A percentile compares a stretch with the other conserved stretches of the same genome.
Conservation (phyloP, 1,139 yeast genomes). For the Pichia sp. region DNA sequence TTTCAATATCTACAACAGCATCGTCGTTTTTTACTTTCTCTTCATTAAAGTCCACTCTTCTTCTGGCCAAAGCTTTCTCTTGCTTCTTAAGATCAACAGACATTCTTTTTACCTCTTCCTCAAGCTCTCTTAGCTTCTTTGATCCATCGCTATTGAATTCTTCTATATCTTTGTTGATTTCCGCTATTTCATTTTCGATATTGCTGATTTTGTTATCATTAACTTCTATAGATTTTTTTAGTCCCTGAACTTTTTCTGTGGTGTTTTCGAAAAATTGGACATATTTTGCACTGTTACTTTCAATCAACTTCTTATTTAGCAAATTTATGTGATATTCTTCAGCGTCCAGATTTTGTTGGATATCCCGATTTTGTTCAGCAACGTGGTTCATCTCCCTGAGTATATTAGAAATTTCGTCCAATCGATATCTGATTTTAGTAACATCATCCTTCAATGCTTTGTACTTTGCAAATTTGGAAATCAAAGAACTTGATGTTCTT, state of each 20-base stretch:
- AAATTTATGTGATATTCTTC: slow-evolving; percentile 65
- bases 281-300: slow-evolving; percentile 51
- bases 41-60: slow-evolving; percentile 56
- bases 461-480: slow-evolving; percentile 65
- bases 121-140: slow-evolving; percentile 67
- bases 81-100: slow-evolving; percentile 38
- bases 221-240: slow-evolving; percentile 34
- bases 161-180: slow-evolving; percentile 69
- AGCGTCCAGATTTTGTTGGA: slow-evolving; percentile 64
- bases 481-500: slow-evolving; percentile 51
- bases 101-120: slow-evolving; percentile 47
- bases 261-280: slow-evolving; percentile 48
- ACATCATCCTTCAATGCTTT: slow-evolving; percentile 48
- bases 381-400: slow-evolving; percentile 45
- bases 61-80: slow-evolving; percentile 42
- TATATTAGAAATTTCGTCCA: slow-evolving; percentile 40
- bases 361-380: slow-evolving; percentile 48
- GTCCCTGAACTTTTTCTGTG: slow-evolving; percentile 44
- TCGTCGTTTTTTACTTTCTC: slow-evolving; percentile 73
- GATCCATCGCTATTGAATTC: slow-evolving; percentile 83
- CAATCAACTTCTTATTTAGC: slow-evolving; percentile 55
- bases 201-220: slow-evolving; percentile 25
- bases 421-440: slow-evolving; percentile 37
- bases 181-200: slow-evolving; percentile 40
- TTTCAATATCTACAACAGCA: slow-evolving; percentile 50